Percentiles rank a stretch among this genome's conserved stretches.
These are phyloP conservation scores for Sphagnurus paluster DNA, from an alignment of 1,284 basidiomycete genomes.

Conservation along the genomic window DNA sequence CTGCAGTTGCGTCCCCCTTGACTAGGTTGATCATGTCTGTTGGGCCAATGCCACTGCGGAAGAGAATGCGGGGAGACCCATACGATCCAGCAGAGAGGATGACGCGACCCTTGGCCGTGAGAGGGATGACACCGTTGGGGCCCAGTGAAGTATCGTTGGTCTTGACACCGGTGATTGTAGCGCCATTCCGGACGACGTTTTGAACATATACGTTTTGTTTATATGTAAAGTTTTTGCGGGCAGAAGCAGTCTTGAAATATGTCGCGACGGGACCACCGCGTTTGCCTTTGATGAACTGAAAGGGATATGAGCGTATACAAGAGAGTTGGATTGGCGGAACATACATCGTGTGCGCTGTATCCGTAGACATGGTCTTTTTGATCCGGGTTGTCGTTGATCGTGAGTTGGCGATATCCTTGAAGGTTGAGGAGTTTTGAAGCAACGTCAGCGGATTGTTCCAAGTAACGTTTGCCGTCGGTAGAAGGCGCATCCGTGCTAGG, in stretches of 20 bases:
- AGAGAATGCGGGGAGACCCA: conserved; percentile 59
- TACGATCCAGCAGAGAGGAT: conserved; percentile 59
- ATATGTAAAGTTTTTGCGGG: conserved; percentile 55
- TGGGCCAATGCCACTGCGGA: conserved; percentile 64
- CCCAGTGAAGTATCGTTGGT: conserved; percentile 60
- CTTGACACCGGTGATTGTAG: conserved; percentile 56
- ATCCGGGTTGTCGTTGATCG: conserved; percentile 56
- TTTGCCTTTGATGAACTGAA: conserved; percentile 55
- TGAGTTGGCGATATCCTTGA: conserved; percentile 51
- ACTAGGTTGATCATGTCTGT: conserved; percentile 58
- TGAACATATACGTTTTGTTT: conserved; percentile 48
- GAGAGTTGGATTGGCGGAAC: conserved; percentile 16
- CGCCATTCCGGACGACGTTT: conserved; percentile 59
- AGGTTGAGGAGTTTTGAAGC: conserved; percentile 41
- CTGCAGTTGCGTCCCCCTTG: conserved; percentile 43
- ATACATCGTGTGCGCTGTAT: conserved; percentile 54
- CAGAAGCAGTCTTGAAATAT: conserved; percentile 56
- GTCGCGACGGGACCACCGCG: conserved; percentile 60
- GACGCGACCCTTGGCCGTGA: conserved; percentile 59
- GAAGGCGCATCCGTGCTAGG: conserved; percentile 61
- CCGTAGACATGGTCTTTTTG: conserved; percentile 61
- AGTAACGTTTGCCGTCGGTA: conserved; percentile 60
- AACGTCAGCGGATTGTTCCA: conserved; percentile 50
- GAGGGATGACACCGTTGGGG: conserved; percentile 52
- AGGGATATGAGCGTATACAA: neutral